Conservation (phyloP, 306 rosid species). For the Begonia loranthoides region DNA sequence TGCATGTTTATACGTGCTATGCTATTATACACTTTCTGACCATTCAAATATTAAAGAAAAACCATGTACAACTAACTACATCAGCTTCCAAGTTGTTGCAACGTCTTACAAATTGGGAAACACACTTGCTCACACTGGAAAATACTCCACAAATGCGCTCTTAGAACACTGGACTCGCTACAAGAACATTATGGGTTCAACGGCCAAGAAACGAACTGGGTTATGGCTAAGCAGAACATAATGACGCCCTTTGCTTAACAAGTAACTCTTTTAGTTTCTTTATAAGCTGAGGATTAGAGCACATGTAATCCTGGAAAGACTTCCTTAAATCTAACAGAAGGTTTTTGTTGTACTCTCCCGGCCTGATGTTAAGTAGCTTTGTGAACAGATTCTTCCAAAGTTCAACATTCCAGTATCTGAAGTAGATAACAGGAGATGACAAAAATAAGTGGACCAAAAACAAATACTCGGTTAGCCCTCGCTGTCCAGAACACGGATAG, state of each 20-base stretch:
- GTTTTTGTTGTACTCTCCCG: slow-evolving; percentile 27
- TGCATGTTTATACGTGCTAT: too few species aligned
- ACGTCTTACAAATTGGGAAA: too few species aligned
- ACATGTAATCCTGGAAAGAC: slow-evolving; percentile 65
- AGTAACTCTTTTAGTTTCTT: slow-evolving; percentile 69
- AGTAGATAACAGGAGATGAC: slow-evolving; percentile 4
- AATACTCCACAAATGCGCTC: too few species aligned
- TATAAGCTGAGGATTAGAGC: slow-evolving; percentile 48
- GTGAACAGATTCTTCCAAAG: slow-evolving; percentile 81
- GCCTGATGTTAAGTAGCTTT: slow-evolving; percentile 58
- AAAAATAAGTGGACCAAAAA: background rate
- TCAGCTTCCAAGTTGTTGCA: too few species aligned
- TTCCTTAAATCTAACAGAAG: slow-evolving; percentile 52
- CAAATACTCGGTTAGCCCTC: background rate
- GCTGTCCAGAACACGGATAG: slow-evolving; percentile 1
- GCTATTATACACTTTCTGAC: too few species aligned
- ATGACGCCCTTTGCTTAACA: slow-evolving; percentile 62
- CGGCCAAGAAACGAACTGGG: slow-evolving; percentile 7
- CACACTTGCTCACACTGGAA: too few species aligned
- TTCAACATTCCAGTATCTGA: slow-evolving; percentile 78
- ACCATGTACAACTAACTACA: too few species aligned
- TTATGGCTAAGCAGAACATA: slow-evolving; percentile 44
- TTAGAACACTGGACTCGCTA: too few species aligned
- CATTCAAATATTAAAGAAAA: too few species aligned
- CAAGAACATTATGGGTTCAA: too few species aligned